These are phyloP conservation scores for Calocybe gangraenosa DNA, from an alignment of 768 basidiomycete genomes.

Conservation along the genomic window DNA sequence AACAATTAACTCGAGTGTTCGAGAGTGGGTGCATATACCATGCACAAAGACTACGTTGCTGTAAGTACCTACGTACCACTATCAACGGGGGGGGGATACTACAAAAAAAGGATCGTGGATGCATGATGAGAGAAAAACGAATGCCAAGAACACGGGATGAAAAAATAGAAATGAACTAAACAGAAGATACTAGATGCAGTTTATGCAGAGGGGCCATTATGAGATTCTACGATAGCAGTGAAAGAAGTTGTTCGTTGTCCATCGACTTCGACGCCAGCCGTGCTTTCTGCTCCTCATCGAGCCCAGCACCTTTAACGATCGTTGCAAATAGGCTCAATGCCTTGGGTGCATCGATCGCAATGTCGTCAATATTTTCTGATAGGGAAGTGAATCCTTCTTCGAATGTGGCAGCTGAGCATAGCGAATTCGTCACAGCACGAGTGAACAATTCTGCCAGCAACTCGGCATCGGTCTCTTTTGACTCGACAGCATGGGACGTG, in stretches of 20 bases:
- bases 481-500: conserved; percentile 68
- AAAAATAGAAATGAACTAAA: conserved; percentile 9
- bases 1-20: conserved; percentile 4
- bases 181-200: conserved; percentile 22
- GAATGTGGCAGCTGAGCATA: conserved; percentile 57
- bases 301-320: conserved; percentile 65
- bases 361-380: conserved; percentile 81
- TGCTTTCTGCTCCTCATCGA: conserved; percentile 57
- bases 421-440: conserved; percentile 53
- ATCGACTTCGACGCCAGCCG: conserved; percentile 58
- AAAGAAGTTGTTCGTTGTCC: conserved; percentile 58
- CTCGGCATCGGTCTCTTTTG: conserved; percentile 76
- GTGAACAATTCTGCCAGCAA: conserved; percentile 75
- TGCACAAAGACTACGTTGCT: conserved; percentile 14
- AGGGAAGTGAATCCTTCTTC: conserved; percentile 69
- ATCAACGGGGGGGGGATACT: conserved; percentile 16
- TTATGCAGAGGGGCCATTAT: conserved; percentile 21
- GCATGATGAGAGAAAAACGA: conserved; percentile 9
- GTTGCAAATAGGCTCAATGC: conserved; percentile 74
- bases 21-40: conserved; percentile 9
- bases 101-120: conserved; percentile 15
- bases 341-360: conserved; percentile 86
- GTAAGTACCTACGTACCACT: conserved; percentile 17
- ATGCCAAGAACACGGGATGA: conserved; percentile 7
- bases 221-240: conserved; percentile 49